These are phyloP conservation scores for Ogataea saltuana DNA, from an alignment of 805 yeast species.

Conservation along the genomic window DNA sequence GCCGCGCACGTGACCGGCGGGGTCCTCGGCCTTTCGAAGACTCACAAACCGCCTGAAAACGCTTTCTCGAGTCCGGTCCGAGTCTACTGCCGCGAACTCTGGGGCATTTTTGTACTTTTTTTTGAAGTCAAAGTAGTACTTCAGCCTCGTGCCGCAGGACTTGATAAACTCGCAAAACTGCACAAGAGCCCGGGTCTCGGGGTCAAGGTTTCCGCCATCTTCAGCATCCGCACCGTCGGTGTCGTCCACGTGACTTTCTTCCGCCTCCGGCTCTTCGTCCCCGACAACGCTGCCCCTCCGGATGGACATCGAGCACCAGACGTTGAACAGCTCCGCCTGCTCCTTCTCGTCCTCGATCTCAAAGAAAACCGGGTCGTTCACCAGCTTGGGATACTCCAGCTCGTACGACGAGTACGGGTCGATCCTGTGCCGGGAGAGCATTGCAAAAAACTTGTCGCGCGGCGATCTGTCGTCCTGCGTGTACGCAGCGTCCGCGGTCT, in stretches of 20 bases:
- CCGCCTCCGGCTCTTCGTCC: not conserved
- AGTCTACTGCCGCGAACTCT: slow-evolving; percentile 14
- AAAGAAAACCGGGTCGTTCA: slow-evolving; percentile 26
- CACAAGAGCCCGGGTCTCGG: slow-evolving; percentile 9
- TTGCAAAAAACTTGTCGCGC: slow-evolving; percentile 15
- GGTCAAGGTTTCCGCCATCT: slow-evolving; percentile 6
- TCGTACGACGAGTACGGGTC: slow-evolving; percentile 30
- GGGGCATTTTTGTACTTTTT: slow-evolving; percentile 19
- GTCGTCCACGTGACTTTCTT: not conserved
- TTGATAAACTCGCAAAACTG: slow-evolving; percentile 13
- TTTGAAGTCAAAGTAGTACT: slow-evolving; percentile 33
- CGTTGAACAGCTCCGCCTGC: slow-evolving; percentile 25
- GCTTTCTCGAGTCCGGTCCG: slow-evolving; percentile 20
- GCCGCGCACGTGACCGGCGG: slow-evolving; percentile 7
- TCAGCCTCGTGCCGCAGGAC: slow-evolving; percentile 14
- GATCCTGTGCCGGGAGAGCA: slow-evolving; percentile 16
- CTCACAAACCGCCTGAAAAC: slow-evolving; percentile 18
- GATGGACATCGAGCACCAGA: slow-evolving; percentile 22
- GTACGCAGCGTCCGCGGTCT: no score
- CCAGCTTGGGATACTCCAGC: slow-evolving; percentile 22
- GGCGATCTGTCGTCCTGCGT: slow-evolving; percentile 2
- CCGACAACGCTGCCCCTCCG: slow-evolving; percentile 1
- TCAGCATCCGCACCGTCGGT: slow-evolving; percentile 4
- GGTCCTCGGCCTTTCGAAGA: slow-evolving; percentile 12
- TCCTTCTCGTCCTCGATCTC: slow-evolving; percentile 21